Base-by-base conservation (phyloP, 371 early-diverging fungal species). In the Mycotypha africana region DNA sequence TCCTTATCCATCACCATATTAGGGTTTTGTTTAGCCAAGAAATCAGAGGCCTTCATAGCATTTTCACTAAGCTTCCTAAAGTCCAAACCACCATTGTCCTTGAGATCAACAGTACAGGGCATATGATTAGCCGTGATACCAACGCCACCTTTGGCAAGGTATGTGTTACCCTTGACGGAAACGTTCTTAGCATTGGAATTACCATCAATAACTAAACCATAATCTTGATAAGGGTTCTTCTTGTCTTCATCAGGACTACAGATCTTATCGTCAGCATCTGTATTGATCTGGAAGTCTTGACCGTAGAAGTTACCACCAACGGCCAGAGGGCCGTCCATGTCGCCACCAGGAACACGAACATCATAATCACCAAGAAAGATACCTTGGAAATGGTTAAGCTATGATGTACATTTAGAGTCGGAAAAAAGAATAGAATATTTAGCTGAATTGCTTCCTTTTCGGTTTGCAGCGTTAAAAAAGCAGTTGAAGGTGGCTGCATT, bases 321-420 rank as follows among this genome's bases (percentile, higher is more conserved):
- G 28, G 41, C 41, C 9, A 41, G 28, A 41, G 41, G 30, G 4
- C 41, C 41, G 24, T 41, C 41, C 5, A 41, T 17, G 22, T 41
- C 28, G 10, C 17, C 17, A 4, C 26, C 26, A 14, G 22, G 17
- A 12, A 41, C 17, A 12, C 17, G 17, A n/a, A n/a, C n/a, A n/a
- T n/a, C n/a, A 41, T 41, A 41, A 11, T 41, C 41, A 41, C 41
- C 41, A 41, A 41, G 28, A 28, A 41, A 41, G 15, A 41, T 41
- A 17, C 41, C 41, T 41, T 41, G 41, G 30, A 41, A 41, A 41
- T 41, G 41, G 22, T 41, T 41, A 15, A 41, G 25, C 41, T 41
- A 39, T 2, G 9, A 7, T 17, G 11, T 8, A 8, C 30, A 8
- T 12, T 8, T 28, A 28, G 30, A 12, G 30, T 8, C 6, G 30